phyloP scores from a whole-genome alignment of 192 early-diverging fungal species.

The Coemansia sp. region DNA sequence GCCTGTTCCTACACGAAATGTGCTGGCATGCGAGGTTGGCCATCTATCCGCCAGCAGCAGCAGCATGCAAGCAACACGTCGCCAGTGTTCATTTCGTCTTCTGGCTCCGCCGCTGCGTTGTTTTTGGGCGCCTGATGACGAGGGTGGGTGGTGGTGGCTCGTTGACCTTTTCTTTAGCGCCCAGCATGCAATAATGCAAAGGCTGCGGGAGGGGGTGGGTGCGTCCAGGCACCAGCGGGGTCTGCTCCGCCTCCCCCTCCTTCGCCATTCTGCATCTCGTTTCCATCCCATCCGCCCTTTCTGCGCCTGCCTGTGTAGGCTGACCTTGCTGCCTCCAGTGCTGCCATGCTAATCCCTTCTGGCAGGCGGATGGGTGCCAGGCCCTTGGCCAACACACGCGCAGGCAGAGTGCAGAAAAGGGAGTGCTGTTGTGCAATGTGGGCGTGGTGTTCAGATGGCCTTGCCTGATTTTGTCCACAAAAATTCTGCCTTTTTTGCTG shows the following conservation, averaged over 20 bases:
- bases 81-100: not conserved
- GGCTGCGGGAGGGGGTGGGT: not conserved
- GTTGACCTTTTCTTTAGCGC: not conserved
- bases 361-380: too few species aligned
- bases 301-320: not conserved
- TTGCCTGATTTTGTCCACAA: not conserved
- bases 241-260: not conserved
- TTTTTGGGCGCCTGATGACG: too few species aligned
- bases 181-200: not conserved
- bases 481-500: not conserved
- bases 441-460: not conserved
- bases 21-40: not conserved
- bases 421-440: too few species aligned
- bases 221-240: not conserved
- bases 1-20: not conserved
- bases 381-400: too few species aligned
- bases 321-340: not conserved
- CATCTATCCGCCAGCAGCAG: not conserved
- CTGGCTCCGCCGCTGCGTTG: not conserved
- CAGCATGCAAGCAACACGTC: not conserved
- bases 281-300: not conserved
- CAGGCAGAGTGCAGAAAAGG: too few species aligned
- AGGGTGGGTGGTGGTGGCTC: not conserved
- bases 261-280: conserved; percentile 2
- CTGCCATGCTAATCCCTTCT: too few species aligned